Evolutionary conservation across 352 stramenopile species (phyloP), one percentile per base, ranked within the genome.

Genomic region (Nothophytophthora sp.): DNA sequence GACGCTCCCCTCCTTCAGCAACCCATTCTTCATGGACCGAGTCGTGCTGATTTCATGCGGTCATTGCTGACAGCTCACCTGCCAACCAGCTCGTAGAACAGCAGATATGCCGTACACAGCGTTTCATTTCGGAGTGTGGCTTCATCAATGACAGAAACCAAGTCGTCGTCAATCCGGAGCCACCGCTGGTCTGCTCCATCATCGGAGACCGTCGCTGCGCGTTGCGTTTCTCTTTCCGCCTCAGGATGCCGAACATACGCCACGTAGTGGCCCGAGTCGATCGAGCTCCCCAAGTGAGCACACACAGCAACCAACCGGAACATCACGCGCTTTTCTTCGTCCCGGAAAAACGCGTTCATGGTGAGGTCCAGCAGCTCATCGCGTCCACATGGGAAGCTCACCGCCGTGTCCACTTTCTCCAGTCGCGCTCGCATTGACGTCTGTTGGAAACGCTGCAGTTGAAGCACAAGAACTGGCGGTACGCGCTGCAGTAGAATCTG

Each of bases 201-300:
- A 39, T 56, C 36, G n/a, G n/a, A n/a, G n/a, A n/a, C n/a, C n/a
- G n/a, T n/a, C n/a, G n/a, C n/a, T n/a, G n/a, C n/a, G n/a, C n/a
- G n/a, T n/a, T n/a, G n/a, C n/a, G n/a, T n/a, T n/a, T n/a, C n/a
- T n/a, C n/a, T n/a, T n/a, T n/a, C n/a, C n/a, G n/a, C n/a, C n/a
- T 35, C 29, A 24, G 23, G 37, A 42, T 64, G 46, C 25, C 55
- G 43, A 27, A 80, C 56, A 39, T 92, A 95, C 15, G 77, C 76
- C 15, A 95, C 63, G 55, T 95, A 95, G 45, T 95, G 85, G 0
- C 85, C 85, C 5, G 74, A 60, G 48, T 90, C 64, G 24, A 90
- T 67, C 0, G 69, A 76, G 7, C 41, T 54, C 3, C 85, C 85
- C 22, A 92, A 43, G 54, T 95, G 84, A 37, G 80, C 67, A n/a